Evolutionary conservation across 208 protist species (phyloP).

Genomic region (Trypanosomatidae sp.): DNA sequence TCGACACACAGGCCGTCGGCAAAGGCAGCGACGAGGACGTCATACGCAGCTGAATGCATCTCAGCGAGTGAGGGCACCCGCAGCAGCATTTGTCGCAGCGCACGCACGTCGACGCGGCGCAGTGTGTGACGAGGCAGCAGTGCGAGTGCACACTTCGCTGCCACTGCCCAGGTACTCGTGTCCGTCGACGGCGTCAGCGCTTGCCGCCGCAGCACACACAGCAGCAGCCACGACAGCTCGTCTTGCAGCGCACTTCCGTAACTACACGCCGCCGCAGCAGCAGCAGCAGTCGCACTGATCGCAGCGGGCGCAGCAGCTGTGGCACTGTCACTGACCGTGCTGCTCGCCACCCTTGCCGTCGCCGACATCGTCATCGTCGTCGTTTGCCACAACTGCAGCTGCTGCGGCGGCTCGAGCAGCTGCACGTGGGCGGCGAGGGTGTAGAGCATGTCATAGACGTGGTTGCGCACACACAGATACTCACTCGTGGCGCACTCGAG

Average conservation of each 20-base stretch:
- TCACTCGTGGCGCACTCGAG: constrained; percentile 73
- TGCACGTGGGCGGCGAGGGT: constrained; percentile 75
- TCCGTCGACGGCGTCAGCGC: constrained; percentile 32
- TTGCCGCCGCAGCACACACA: constrained; percentile 46
- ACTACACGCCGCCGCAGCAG: too few relatives aligned
- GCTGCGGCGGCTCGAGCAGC: constrained; percentile 79
- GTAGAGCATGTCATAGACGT: constrained; percentile 82
- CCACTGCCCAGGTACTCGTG: constrained; percentile 55
- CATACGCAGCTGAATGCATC: too few relatives aligned
- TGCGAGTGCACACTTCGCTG: constrained; percentile 59
- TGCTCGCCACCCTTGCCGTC: too few relatives aligned
- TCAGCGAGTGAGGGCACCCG: constrained; percentile 22
- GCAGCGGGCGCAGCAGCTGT: constrained; percentile 16
- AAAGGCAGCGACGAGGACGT: too few relatives aligned
- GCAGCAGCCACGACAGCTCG: constrained; percentile 68
- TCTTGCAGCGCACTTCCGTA: constrained; percentile 59
- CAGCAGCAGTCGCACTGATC: too few relatives aligned
- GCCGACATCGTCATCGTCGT: too few relatives aligned
- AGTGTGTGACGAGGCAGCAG: constrained; percentile 42
- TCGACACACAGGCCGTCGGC: too few relatives aligned
- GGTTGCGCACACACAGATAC: constrained; percentile 75
- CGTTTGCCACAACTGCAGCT: too few relatives aligned
- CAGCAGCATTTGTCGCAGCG: constrained; percentile 51
- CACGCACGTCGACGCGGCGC: constrained; percentile 37
- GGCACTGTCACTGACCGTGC: too few relatives aligned